Evolutionary conservation across 106 monocot genomes (phyloP), one percentile per base, ranked within the genome.

Genomic region (Vanilla planifolia): DNA sequence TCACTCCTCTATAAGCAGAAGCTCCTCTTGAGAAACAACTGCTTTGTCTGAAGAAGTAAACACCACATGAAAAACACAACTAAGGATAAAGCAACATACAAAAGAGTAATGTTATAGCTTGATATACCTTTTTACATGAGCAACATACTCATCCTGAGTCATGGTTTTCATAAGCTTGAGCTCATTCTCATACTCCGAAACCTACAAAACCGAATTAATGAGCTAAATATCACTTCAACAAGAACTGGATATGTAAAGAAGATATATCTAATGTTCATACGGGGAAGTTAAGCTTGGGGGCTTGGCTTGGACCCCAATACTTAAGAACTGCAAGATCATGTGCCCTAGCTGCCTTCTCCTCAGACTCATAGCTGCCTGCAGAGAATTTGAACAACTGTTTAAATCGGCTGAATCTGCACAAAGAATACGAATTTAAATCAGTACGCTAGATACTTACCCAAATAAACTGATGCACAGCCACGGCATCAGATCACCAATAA

Each of bases 21-120:
- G 85, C 72, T 29, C 85, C 85, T 77, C 85, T 79, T 11, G 80
- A 85, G 60, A 85, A 85, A 48, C 85, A 80, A 67, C 76, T 85
- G 43, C 73, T 80, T 73, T 76, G 59, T 59, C 85, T 85, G 73
- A 36, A 72, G 51, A 60, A 20, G 25, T 19, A 8, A 3, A 25
- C 17, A 26, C 19, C 3, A 60, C 35, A 42, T 33, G 29, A 22
- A 27, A 44, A 33, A 27, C 17, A 23, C 2, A n/a, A 40, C n/a
- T n/a, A n/a, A n/a, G n/a, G n/a, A n/a, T n/a, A n/a, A n/a, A n/a
- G n/a, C n/a, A n/a, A 35, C 8, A 3, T 39, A 25, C 13, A 46
- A 16, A 42, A 25, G 27, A 14, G 6, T 33, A 26, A 52, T n/a
- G n/a, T n/a, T n/a, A n/a, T 7, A 11, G 14, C n/a, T n/a, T 1